Conservation (phyloP, 805 yeast species). For the Metschnikowia borealis region DNA sequence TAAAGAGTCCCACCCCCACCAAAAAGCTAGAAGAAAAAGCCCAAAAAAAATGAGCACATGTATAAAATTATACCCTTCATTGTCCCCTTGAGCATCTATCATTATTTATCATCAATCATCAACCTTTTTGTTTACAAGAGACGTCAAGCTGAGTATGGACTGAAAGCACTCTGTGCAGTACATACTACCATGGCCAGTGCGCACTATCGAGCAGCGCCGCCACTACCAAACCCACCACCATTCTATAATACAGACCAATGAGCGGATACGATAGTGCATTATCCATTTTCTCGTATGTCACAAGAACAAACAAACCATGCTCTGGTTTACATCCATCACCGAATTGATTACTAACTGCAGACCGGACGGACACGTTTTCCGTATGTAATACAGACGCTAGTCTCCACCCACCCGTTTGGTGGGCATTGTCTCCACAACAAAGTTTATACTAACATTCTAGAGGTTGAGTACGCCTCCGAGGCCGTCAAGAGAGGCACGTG, state of each 20-base stretch:
- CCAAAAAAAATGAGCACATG: too few relatives aligned
- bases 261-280: slow-evolving; percentile 99
- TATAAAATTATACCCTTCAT: too few relatives aligned
- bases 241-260: slow-evolving; percentile 42
- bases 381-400: slow-evolving; percentile 36
- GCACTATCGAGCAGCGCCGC: slow-evolving; percentile 9
- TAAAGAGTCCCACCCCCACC: too few relatives aligned
- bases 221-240: slow-evolving; percentile 2
- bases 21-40: too few relatives aligned
- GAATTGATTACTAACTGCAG: slow-evolving; percentile 42
- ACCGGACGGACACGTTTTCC: slow-evolving; percentile 99
- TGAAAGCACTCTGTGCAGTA: slow-evolving; percentile 1
- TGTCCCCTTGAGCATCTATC: too few relatives aligned
- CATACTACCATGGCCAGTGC: not conserved
- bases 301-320: too few relatives aligned
- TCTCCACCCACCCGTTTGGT: not conserved
- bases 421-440: not conserved
- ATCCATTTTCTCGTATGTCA: slow-evolving; percentile 86
- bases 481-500: slow-evolving; percentile 98
- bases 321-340: too few relatives aligned
- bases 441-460: slow-evolving; percentile 37
- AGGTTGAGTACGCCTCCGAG: slow-evolving; percentile 95
- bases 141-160: too few relatives aligned
- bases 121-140: too few relatives aligned
- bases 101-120: too few relatives aligned